Conservation (phyloP, 1,284 basidiomycete species). For the Kwoniella shivajii region DNA sequence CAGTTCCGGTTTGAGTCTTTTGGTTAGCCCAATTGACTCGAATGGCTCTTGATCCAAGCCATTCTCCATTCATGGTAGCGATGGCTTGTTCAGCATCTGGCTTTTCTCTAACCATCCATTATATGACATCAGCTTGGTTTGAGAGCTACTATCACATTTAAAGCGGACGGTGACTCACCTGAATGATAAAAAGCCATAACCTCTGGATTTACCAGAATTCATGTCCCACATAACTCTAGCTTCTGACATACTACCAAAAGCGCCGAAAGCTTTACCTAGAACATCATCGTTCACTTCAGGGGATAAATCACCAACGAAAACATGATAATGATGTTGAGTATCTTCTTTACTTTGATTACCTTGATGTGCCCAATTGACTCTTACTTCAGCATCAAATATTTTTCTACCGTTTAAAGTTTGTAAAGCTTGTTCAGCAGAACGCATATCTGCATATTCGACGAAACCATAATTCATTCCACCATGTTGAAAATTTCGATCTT, state of each 20-base stretch:
- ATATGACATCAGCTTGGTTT: not conserved
- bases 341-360: constrained; percentile 82
- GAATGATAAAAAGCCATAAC: constrained; percentile 62
- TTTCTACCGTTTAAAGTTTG: constrained; percentile 96
- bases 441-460: constrained; percentile 97
- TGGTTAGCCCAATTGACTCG: constrained; percentile 99
- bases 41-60: constrained; percentile 95
- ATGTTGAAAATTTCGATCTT: constrained; percentile 95
- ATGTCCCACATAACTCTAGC: constrained; percentile 99
- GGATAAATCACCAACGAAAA: constrained; percentile 96
- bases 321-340: constrained; percentile 91
- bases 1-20: constrained; percentile 72
- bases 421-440: constrained; percentile 92
- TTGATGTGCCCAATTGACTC: constrained; percentile 98
- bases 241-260: constrained; percentile 92
- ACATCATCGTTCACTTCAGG: constrained; percentile 99
- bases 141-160: not conserved
- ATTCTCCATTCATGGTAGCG: constrained; percentile 98
- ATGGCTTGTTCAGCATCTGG: constrained; percentile 98
- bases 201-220: constrained; percentile 91
- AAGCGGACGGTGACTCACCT: constrained; percentile 36
- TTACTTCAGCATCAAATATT: constrained; percentile 96
- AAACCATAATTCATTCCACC: constrained; percentile 98
- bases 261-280: constrained; percentile 89
- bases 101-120: constrained; percentile 74